Evolutionary conservation across 225 moss, liverwort and hornwort genomes (phyloP), one percentile per base, ranked within the genome.

Genomic region (Sphagnum contortum): DNA sequence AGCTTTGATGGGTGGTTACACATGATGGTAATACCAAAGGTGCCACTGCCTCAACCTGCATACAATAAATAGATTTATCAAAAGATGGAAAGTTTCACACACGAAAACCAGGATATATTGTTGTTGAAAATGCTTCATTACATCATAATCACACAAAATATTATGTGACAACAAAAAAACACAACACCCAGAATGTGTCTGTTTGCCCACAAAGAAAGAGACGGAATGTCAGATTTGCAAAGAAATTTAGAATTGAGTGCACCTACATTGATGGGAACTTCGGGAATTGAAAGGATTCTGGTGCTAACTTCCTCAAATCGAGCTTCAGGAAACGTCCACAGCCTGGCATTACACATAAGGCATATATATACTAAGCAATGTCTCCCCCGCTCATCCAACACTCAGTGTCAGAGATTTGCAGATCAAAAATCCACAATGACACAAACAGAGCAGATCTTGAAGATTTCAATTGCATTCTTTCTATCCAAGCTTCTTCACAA

Each of bases 301-400:
- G 66, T 81, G 64, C 81, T 76, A 60, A 92, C 74, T 62, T 80
- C 81, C 72, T 84, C 85, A 48, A 85, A 75, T 55, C 81, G 83
- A 63, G 65, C 75, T 63, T 80, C 79, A 4, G 96, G 92, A 75
- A 78, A 98, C 48, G 76, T 80, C 96, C 96, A 98, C 46, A 91
- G 77, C 80, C 92, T 96, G 81, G 47, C 51, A 7, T 29, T 29
- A 29, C 29, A 29, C 29, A 29, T 29, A 29, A 29, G 29, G 29
- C 29, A 29, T 29, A 29, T 29, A 29, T 29, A 29, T 1, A 29
- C 29, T 29, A 29, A 29, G 29, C 29, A 29, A 29, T 29, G 29
- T 29, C 29, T 29, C 29, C 29, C 29, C 29, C 29, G 1, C 29
- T 29, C 29, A 29, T 29, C 29, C 29, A 29, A 29, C 29, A 29